Percentiles rank a stretch among this genome's conserved stretches.
Evolutionary conservation across 306 rosid species (phyloP).

Genomic region (Medicago arabica): DNA sequence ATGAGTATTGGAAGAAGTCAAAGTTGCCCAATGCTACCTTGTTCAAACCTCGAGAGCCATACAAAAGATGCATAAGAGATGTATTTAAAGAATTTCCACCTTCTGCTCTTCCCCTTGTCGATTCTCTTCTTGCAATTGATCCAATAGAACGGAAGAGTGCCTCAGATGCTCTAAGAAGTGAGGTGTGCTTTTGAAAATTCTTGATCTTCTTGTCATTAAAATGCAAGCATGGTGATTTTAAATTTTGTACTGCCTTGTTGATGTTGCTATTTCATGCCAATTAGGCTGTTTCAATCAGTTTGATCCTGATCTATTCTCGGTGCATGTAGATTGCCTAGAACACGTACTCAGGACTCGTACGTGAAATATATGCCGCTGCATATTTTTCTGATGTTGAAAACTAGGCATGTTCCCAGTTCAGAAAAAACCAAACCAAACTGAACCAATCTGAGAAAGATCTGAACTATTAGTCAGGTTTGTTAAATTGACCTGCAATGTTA

Average conservation of each 20-base stretch:
- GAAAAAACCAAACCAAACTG: too few relatives aligned
- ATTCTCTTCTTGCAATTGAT: slow-evolving; percentile 89
- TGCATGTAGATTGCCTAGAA: slow-evolving; percentile 17
- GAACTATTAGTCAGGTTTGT: too few relatives aligned
- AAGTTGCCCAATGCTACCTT: slow-evolving; percentile 88
- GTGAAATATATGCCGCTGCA: slow-evolving; percentile 20
- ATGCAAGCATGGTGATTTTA: not conserved
- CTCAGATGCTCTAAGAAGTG: slow-evolving; percentile 75
- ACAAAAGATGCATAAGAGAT: slow-evolving; percentile 77
- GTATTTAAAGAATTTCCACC: slow-evolving; percentile 84
- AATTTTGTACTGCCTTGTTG: slow-evolving; percentile 20
- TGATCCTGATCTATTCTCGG: slow-evolving; percentile 8
- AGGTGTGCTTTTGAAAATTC: slow-evolving; percentile 56
- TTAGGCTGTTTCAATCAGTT: slow-evolving; percentile 1
- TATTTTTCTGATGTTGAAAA: not conserved
- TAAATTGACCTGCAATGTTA: too few relatives aligned
- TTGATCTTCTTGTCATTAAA: slow-evolving; percentile 8
- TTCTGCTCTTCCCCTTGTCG: slow-evolving; percentile 80
- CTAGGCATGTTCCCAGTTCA: too few relatives aligned
- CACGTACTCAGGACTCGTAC: not conserved
- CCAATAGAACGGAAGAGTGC: slow-evolving; percentile 87
- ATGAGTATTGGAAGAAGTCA: slow-evolving; percentile 86
- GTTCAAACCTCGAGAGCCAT: slow-evolving; percentile 89
- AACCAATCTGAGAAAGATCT: too few relatives aligned
- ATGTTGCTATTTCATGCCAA: slow-evolving; percentile 37